phyloP scores from a whole-genome alignment of 2,329 filamentous ascomycete genomes.

The Aureobasidium melanogenum region DNA sequence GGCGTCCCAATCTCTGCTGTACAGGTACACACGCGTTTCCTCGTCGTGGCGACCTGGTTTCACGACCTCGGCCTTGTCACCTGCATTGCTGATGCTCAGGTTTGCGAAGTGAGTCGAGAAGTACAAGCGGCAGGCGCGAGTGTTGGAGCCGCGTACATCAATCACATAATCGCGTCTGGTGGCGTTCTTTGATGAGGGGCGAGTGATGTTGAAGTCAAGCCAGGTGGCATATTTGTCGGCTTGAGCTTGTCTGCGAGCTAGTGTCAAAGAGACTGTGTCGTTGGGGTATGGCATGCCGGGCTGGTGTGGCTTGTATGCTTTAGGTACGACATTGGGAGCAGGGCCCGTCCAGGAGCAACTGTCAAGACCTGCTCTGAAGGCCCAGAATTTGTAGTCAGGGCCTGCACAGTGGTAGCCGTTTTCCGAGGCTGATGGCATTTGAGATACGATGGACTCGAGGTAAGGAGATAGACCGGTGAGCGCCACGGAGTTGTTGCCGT shows the following conservation, averaged over 20 bases:
- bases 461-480: conserved; percentile 61
- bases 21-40: conserved; percentile 62
- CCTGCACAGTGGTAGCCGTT: conserved; percentile 38
- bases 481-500: conserved; percentile 59
- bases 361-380: conserved; percentile 42
- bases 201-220: conserved; percentile 56
- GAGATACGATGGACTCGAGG: conserved; percentile 55
- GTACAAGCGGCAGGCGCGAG: conserved; percentile 65
- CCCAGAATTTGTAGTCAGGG: conserved; percentile 23
- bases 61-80: conserved; percentile 42
- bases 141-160: conserved; percentile 62
- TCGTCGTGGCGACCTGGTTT: conserved; percentile 33
- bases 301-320: neutral
- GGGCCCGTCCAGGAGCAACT: conserved; percentile 67
- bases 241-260: conserved; percentile 15
- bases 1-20: conserved; percentile 70
- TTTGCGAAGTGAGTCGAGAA: conserved; percentile 60
- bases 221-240: conserved; percentile 34
- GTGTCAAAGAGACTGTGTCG: conserved; percentile 21
- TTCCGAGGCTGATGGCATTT: conserved; percentile 62
- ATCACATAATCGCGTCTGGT: conserved; percentile 45
- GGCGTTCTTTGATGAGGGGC: conserved; percentile 34
- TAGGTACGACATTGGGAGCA: conserved; percentile 51
- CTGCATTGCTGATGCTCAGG: conserved; percentile 53
- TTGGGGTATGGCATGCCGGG: conserved; percentile 13